Evolutionary conservation across 1,284 basidiomycete species (phyloP).

Genomic region (Sparassis latifolia): DNA sequence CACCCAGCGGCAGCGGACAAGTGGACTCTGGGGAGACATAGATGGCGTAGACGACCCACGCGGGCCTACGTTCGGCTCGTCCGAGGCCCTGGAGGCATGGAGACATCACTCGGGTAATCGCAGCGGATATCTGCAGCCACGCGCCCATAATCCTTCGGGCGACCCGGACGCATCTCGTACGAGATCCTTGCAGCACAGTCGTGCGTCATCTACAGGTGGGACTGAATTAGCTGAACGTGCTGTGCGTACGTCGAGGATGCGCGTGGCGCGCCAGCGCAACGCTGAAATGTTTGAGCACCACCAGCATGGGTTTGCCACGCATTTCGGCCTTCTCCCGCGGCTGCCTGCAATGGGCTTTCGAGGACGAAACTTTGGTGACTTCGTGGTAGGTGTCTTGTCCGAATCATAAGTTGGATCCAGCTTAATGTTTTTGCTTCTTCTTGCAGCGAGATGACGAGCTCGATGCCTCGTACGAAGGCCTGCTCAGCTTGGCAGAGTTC

Average conservation of each 20-base stretch:
- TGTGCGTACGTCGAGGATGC: not conserved
- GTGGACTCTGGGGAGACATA: constrained; percentile 6
- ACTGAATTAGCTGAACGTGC: too few species aligned
- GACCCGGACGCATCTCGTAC: too few species aligned
- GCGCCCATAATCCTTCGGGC: not conserved
- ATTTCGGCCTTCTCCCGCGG: too few species aligned
- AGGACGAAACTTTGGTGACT: constrained; percentile 46
- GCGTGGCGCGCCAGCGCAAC: constrained; percentile 1
- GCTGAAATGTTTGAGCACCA: not conserved
- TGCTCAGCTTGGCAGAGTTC: constrained; percentile 49
- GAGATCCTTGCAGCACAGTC: not conserved
- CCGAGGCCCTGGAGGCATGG: not conserved
- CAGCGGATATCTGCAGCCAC: not conserved
- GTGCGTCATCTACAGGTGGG: not conserved
- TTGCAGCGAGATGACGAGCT: constrained; percentile 64
- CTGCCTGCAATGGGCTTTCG: not conserved
- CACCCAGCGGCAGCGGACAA: constrained; percentile 1
- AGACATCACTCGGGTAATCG: not conserved
- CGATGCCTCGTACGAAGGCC: constrained; percentile 62
- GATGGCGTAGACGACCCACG: not conserved
- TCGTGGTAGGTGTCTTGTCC: constrained; percentile 37
- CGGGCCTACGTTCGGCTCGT: not conserved
- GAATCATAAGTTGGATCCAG: not conserved
- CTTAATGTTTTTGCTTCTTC: not conserved
- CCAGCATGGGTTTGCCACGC: too few species aligned